Evolutionary conservation across 2,329 filamentous ascomycete genomes (phyloP).

Genomic region (Curvularia hawaiiensis): DNA sequence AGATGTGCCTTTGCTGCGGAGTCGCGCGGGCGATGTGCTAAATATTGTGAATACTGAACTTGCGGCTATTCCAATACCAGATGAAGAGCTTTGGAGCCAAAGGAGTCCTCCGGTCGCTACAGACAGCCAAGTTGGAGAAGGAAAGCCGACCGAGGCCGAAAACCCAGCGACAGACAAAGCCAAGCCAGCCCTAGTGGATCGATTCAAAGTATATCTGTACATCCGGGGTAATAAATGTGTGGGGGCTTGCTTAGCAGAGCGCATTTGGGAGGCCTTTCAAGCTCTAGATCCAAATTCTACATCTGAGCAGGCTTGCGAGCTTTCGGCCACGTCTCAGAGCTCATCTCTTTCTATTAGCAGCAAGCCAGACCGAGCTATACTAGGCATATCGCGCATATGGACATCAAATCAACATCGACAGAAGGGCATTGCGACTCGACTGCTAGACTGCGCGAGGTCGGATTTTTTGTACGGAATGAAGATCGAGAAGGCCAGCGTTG

Average conservation of each 20-base stretch:
- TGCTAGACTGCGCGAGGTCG: slow-evolving; percentile 61
- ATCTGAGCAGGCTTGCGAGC: slow-evolving; percentile 23
- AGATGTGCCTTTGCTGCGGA: slow-evolving; percentile 58
- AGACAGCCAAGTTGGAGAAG: slow-evolving; percentile 1
- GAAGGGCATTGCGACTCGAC: slow-evolving; percentile 61
- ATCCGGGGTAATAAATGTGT: slow-evolving; percentile 66
- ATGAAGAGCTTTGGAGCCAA: slow-evolving; percentile 63
- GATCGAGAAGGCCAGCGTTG: slow-evolving; percentile 60
- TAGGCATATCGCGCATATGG: slow-evolving; percentile 71
- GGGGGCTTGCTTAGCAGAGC: slow-evolving; percentile 65
- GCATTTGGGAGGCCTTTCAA: slow-evolving; percentile 61
- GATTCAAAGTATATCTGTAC: slow-evolving; percentile 67
- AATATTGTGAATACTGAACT: slow-evolving; percentile 68
- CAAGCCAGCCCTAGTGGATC: slow-evolving; percentile 45
- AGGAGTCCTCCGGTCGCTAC: slow-evolving; percentile 26
- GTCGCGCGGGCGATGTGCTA: slow-evolving; percentile 59
- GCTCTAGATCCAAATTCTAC: slow-evolving; percentile 49
- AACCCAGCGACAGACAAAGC: slow-evolving; percentile 32
- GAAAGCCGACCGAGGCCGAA: slow-evolving; percentile 33
- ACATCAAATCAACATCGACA: slow-evolving; percentile 62
- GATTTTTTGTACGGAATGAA: slow-evolving; percentile 62
- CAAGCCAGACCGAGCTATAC: slow-evolving; percentile 53
- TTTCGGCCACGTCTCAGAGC: slow-evolving; percentile 24
- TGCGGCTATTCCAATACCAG: slow-evolving; percentile 63
- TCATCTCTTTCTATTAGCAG: slow-evolving; percentile 52